A percentile compares a stretch with the other conserved stretches of the same genome.
phyloP scores from a whole-genome alignment of 73 alveolate species.

The Paramecium caudatum region DNA sequence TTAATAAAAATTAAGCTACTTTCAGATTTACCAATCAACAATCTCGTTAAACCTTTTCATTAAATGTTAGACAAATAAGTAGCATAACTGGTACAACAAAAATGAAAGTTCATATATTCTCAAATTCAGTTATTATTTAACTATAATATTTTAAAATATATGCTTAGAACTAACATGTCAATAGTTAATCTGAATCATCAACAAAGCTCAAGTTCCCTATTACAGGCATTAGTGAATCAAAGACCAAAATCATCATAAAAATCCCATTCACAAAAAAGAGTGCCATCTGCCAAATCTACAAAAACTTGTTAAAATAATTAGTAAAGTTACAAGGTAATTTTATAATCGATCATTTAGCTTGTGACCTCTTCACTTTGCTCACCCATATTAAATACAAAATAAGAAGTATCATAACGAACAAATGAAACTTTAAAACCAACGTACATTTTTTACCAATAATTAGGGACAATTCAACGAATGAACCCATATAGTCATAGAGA shows the following conservation, averaged over 20 bases:
- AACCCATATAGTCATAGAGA: conserved; percentile 22
- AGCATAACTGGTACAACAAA: too few relatives aligned
- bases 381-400: conserved; percentile 13
- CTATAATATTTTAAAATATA: too few relatives aligned
- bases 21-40: too few relatives aligned
- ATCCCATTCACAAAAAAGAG: conserved; percentile 47
- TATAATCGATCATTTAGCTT: not conserved
- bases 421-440: conserved; percentile 52
- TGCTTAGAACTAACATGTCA: conserved; percentile 44
- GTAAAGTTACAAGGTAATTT: not conserved
- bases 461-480: conserved; percentile 16
- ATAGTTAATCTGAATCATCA: conserved; percentile 55
- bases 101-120: too few relatives aligned
- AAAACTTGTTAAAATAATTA: not conserved
- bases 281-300: conserved; percentile 36
- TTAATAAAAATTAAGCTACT: too few relatives aligned
- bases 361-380: conserved; percentile 37
- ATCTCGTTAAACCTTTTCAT: too few relatives aligned
- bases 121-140: too few relatives aligned
- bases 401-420: conserved; percentile 46
- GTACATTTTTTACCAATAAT: conserved; percentile 20
- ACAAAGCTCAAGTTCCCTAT: conserved; percentile 52
- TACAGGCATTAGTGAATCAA: conserved; percentile 42
- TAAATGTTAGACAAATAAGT: too few relatives aligned
- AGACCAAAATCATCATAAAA: conserved; percentile 61